Evolutionary conservation across 345 rosid genomes (phyloP), one percentile per base, ranked within the genome.

Genomic region (Psidium guajava): DNA sequence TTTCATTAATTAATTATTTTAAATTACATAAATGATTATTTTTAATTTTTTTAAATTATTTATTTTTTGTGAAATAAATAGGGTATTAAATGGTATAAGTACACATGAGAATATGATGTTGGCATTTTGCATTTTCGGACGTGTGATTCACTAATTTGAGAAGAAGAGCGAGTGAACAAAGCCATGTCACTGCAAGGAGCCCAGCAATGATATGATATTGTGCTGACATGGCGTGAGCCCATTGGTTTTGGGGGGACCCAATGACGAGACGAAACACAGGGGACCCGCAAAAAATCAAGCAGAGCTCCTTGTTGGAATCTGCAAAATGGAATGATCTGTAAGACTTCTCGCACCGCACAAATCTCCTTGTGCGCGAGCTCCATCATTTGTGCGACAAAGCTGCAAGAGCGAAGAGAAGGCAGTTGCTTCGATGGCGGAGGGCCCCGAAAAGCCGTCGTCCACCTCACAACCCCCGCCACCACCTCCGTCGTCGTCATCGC

Each of bases 381-480:
- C 75, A 15, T 28, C 75, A 8, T 69, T 9, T 69, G 44, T 24
- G 25, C 80, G 56, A 82, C 28, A 16, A 80, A 21, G 24, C 20
- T 15, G 42, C 40, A 11, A 50, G 44, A 56, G 6, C 28, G 54
- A 69, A 22, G 49, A 73, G 25, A 47, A 73, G 69, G 27, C 44
- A 6, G 57, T 16, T 27, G 50, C 57, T 69, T 85, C 54, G 83
- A 89, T 93, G 96, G 90, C 92, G 81, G 94, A 92, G 84, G 89
- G 88, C 84, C 82, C 89, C 27, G 91, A 88, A 59, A 82, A 83
- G 55, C 42, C 87, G 89, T 77, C 91, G 87, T 86, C 91, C 47
- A 54, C 85, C 42, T 85, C 88, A 51, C 88, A 88, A 36, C 88
- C 84, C 51, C 85, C 84, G n/a, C 82, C 88, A 1, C 82, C 89